Evolutionary conservation across 2,329 filamentous ascomycete genomes (phyloP).

Genomic region (Penicillium vulpinum): DNA sequence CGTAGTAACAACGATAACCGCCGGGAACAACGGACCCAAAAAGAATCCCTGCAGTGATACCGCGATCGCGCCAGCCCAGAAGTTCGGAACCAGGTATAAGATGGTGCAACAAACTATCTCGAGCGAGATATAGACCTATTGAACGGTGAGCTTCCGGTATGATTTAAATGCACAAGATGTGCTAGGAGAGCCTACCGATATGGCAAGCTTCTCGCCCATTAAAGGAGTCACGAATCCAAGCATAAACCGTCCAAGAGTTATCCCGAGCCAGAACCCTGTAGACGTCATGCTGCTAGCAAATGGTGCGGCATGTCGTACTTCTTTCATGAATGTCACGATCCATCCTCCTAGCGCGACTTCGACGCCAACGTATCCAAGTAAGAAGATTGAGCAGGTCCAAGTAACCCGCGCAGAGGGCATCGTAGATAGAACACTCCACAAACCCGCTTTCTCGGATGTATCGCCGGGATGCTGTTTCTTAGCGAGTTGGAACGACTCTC

Average conservation of each 20-base stretch:
- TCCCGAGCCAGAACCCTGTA: conserved; percentile 75
- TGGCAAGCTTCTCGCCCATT: conserved; percentile 67
- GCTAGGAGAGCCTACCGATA: conserved; percentile 40
- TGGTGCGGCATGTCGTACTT: conserved; percentile 61
- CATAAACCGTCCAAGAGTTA: conserved; percentile 67
- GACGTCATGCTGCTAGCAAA: conserved; percentile 69
- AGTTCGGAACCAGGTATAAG: conserved; percentile 78
- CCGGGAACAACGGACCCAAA: conserved; percentile 71
- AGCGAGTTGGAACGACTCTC: background rate
- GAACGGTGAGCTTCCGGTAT: background rate
- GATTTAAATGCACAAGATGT: background rate
- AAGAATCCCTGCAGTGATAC: conserved; percentile 72
- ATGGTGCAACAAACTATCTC: conserved; percentile 68
- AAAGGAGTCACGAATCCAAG: conserved; percentile 64
- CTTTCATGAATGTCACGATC: conserved; percentile 78
- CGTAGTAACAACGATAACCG: conserved; percentile 66
- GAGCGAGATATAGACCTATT: conserved; percentile 59
- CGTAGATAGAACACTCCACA: background rate
- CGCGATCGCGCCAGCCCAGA: conserved; percentile 70
- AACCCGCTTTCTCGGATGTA: background rate
- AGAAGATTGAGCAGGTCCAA: conserved; percentile 68
- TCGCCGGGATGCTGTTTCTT: background rate
- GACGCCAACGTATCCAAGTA: conserved; percentile 72
- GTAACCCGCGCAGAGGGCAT: conserved; percentile 3
- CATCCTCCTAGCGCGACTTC: conserved; percentile 68